Base-by-base conservation (phyloP, 345 rosid genomes). In the Brassica nigra region DNA sequence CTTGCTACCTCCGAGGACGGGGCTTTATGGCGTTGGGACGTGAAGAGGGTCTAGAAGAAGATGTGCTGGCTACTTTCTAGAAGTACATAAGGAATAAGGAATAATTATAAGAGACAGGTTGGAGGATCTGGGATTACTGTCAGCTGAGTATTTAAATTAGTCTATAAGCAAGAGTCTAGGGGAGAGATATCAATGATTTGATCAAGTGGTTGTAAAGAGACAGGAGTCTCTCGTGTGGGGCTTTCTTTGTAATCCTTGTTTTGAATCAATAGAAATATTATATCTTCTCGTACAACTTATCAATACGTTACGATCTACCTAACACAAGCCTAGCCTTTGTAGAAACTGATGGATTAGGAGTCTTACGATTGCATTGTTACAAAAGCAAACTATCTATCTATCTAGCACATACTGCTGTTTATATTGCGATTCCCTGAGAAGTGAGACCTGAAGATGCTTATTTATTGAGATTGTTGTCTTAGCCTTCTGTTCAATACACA, bases 21-120 rank as follows among this genome's bases (percentile, higher is more conserved):
- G 44, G 88, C 97, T 0, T 89, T 92, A 80, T 92, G 99, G 97
- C 93, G 99, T 9, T 92, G 98, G 98, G 98, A 95, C 81, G 87
- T 84, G 10, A 62, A 52, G 20, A 52, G 57, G 57, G 2, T 2
- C 57, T 52, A 52, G 57, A 52, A 42, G 52, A 42, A 52, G 18
- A 52, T 52, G 57, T 52, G 54, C 54, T 12, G 54, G 54, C 54
- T 47, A 14, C 16, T 14, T 47, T 47, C 5, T 14, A 11, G 54
- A 47, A 47, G 54, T 12, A 47, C 54, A 42, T 42, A 42, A 42
- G 49, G 49, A 42, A 42, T 42, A 42, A 47, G 6, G 15, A 47
- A 47, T 47, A 47, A 12, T 47, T 15, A 14, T 47, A 47, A 12
- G 16, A 14, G 6, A 47, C 54, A 47, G 54, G 54, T 47, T 15